Percentiles rank a stretch among this genome's conserved stretches.
Conservation (phyloP, 2,329 filamentous ascomycete genomes). For the Phaeomoniella chlamydospora region DNA sequence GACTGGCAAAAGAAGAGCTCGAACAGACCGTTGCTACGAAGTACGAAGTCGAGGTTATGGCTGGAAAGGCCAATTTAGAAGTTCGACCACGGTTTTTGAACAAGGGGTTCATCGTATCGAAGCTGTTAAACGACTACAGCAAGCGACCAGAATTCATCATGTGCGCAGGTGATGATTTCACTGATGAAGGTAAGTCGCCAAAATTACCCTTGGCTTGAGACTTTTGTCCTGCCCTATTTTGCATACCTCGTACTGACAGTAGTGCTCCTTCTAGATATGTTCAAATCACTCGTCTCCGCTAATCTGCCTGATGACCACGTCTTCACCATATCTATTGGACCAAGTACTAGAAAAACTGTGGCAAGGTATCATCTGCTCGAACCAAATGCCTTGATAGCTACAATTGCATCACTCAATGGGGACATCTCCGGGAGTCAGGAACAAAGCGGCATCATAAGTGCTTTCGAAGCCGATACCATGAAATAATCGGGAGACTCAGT, state of each 20-base stretch:
- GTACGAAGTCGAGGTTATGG: slow-evolving; percentile 93
- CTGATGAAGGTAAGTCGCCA: slow-evolving; percentile 83
- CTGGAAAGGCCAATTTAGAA: slow-evolving; percentile 90
- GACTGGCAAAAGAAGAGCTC: slow-evolving; percentile 68
- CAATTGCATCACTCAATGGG: slow-evolving; percentile 39
- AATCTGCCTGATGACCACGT: slow-evolving; percentile 49
- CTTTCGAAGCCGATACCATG: background rate
- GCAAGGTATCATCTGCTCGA: slow-evolving; percentile 84
- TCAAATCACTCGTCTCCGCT: slow-evolving; percentile 57
- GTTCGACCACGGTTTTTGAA: slow-evolving; percentile 95
- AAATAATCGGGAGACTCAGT: background rate
- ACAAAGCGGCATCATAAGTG: background rate
- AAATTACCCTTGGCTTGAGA: background rate
- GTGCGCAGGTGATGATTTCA: slow-evolving; percentile 90
- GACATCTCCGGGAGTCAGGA: slow-evolving; percentile 7
- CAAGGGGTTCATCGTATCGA: slow-evolving; percentile 89
- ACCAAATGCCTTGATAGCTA: slow-evolving; percentile 71
- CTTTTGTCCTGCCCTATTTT: background rate
- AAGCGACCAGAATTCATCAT: slow-evolving; percentile 69
- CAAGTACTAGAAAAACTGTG: slow-evolving; percentile 80
- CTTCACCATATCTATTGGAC: slow-evolving; percentile 83
- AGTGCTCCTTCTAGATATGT: slow-evolving; percentile 44
- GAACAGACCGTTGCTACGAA: slow-evolving; percentile 60
- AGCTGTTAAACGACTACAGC: slow-evolving; percentile 61
- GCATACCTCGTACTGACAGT: no score